phyloP scores from a whole-genome alignment of 2,329 filamentous ascomycete species.

The Didymella keratinophila region DNA sequence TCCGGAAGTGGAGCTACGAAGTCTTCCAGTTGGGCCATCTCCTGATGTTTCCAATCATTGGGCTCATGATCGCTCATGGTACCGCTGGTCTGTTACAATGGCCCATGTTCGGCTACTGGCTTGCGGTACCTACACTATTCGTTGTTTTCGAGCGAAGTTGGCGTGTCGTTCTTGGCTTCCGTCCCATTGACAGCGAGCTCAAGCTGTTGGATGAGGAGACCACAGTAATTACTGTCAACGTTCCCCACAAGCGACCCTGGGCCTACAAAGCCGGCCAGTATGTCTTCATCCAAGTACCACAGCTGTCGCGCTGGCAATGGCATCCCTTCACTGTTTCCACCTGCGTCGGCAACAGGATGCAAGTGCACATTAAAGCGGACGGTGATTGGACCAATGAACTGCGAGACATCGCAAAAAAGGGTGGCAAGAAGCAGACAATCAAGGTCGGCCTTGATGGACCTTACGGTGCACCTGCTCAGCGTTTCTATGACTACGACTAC shows the following conservation, averaged over 20 bases:
- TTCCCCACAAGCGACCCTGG: conserved; percentile 60
- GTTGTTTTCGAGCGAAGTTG: conserved; percentile 59
- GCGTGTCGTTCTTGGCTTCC: conserved; percentile 59
- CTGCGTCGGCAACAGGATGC: conserved; percentile 61
- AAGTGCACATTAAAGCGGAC: conserved; percentile 66
- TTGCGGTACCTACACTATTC: conserved; percentile 62
- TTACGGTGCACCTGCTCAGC: conserved; percentile 65
- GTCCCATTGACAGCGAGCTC: conserved; percentile 58
- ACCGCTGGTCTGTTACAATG: conserved; percentile 60
- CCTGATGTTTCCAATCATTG: conserved; percentile 67
- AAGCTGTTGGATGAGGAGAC: conserved; percentile 63
- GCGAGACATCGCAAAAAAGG: conserved; percentile 53
- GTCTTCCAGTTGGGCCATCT: conserved; percentile 65
- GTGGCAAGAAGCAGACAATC: conserved; percentile 49
- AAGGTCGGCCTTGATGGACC: conserved; percentile 65
- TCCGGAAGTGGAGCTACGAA: conserved; percentile 63
- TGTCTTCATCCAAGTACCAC: conserved; percentile 64
- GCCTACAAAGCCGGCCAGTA: conserved; percentile 66
- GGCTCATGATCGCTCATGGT: conserved; percentile 64
- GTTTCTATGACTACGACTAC: conserved; percentile 66
- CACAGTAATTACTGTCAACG: conserved; percentile 58
- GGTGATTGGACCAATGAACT: conserved; percentile 64
- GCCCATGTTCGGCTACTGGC: conserved; percentile 66
- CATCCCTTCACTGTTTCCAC: conserved; percentile 67
- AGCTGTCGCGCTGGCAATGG: conserved; percentile 64